Evolutionary conservation across 163 green algal species (phyloP), one percentile per base, ranked within the genome.

Genomic region (Chloromonas sp.): DNA sequence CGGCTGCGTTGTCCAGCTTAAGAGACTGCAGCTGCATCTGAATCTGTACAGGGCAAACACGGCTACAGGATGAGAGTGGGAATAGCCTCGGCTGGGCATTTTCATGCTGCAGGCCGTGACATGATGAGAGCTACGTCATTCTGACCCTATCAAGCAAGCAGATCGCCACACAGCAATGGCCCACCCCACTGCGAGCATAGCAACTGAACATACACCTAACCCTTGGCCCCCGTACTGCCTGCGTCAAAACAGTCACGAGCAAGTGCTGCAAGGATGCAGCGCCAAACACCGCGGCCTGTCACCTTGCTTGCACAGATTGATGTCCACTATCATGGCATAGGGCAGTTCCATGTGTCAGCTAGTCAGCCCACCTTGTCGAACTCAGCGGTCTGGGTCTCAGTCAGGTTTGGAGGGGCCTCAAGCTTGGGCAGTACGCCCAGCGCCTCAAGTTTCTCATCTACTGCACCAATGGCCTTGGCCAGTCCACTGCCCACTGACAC

Each of bases 401-500:
- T 70, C 2, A 79, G 15, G 0, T 2, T 1, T 8, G 81, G 81
- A 1, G 82, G 84, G 71, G 81, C 81, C 83, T 91, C 61, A 36
- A 96, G 83, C 82, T 87, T 74, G 0, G 86, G 78, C 83, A 96
- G 86, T 80, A 95, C 76, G 14, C 81, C 82, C 0, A 83, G 79
- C 1, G 83, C 60, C 86, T 95, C 91, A 84, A 95, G 87, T 79
- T 81, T 85, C 58, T 81, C 15, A 58, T 95, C 92, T 57, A 92
- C 61, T 2, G 5, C 77, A 13, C 74, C 81, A 5, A 94, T 79
- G 13, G 36, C 81, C 60, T 81, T 58, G 60, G 87, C 84, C 1
- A 92, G 14, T n/a, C 82, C 84, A 2, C 76, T 60, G 1, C 84
- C 85, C 0, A 82, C 58, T 3, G 36, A 78, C 1, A 83, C 74